phyloP scores from a whole-genome alignment of 73 alveolate genomes.

The Symbiodinium natans region DNA sequence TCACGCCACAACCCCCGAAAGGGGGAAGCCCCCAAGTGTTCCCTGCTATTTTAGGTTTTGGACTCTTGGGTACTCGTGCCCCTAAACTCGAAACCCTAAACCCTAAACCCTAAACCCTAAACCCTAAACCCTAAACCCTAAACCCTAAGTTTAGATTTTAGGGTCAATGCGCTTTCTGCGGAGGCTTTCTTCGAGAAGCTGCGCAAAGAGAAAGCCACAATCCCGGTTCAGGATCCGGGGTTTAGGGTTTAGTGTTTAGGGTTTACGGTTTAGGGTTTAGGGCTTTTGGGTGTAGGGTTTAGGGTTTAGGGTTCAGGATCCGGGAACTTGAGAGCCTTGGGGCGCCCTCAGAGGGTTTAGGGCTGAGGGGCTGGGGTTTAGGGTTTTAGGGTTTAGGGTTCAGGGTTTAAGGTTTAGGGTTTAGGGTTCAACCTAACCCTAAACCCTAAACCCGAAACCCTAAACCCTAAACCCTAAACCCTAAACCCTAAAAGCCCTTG shows the following conservation, averaged over 20 bases:
- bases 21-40: too few species aligned
- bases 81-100: neutral
- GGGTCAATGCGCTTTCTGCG: neutral
- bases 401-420: neutral
- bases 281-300: neutral
- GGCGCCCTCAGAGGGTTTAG: too few species aligned
- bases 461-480: neutral
- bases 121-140: neutral
- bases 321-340: too few species aligned
- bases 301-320: neutral
- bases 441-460: neutral
- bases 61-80: neutral
- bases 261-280: neutral
- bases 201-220: constrained; percentile 2
- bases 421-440: neutral
- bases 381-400: too few species aligned
- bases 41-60: neutral
- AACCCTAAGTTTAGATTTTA: neutral
- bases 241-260: neutral
- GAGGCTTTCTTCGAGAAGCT: constrained; percentile 6
- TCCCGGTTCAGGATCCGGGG: neutral
- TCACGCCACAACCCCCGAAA: too few species aligned
- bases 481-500: neutral
- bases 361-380: neutral
- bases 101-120: neutral